phyloP scores from a whole-genome alignment of 23 red algal species.

The Gracilaria caudata region DNA sequence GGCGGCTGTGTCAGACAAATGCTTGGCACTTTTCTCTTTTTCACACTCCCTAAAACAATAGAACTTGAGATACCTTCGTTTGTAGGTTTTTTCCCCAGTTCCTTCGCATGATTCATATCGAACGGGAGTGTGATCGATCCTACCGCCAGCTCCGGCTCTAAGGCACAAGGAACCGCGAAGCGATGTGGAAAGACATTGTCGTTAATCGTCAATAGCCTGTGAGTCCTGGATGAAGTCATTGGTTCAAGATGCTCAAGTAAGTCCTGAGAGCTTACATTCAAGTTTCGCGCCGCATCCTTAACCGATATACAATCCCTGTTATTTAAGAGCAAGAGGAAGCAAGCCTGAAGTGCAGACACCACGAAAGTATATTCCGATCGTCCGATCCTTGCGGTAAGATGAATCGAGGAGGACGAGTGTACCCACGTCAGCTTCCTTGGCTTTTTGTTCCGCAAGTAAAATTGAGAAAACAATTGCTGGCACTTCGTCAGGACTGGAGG shows the following conservation, averaged over 20 bases:
- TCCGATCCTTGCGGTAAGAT: conserved; percentile 29
- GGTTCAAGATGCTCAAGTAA: conserved; percentile 36
- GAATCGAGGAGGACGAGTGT: conserved; percentile 49
- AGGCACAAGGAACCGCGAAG: background rate
- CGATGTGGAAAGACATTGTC: background rate
- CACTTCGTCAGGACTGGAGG: conserved; percentile 39
- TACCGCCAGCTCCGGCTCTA: background rate
- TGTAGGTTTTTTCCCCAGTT: background rate
- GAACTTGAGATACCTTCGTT: background rate
- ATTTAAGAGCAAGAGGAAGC: conserved; percentile 81
- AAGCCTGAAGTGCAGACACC: conserved; percentile 72
- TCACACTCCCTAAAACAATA: background rate
- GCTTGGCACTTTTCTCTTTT: conserved; percentile 31
- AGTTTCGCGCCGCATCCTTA: conserved; percentile 33
- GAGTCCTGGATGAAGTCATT: background rate
- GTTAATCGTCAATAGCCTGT: background rate
- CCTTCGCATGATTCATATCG: background rate
- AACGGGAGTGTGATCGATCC: background rate
- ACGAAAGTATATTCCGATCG: conserved; percentile 36
- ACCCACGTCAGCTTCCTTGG: conserved; percentile 72
- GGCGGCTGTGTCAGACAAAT: background rate
- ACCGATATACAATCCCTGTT: conserved; percentile 61
- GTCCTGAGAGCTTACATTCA: conserved; percentile 16
- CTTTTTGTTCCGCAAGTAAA: conserved; percentile 74
- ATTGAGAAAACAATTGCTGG: conserved; percentile 63